phyloP scores from a whole-genome alignment of 495 filamentous ascomycete species.

The Entonaema liquescens region DNA sequence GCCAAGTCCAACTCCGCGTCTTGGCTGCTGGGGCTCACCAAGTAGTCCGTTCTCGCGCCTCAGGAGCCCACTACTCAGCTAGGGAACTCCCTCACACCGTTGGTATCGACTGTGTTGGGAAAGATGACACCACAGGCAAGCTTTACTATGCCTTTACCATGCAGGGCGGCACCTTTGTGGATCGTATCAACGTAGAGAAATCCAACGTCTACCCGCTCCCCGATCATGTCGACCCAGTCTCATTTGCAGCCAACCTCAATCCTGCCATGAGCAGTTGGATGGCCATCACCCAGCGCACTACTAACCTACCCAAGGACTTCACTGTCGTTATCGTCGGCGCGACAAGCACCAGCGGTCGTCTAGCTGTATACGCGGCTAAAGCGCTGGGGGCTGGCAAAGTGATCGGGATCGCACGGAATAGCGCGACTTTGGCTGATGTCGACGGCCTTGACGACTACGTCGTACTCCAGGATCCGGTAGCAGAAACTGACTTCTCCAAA shows the following conservation, averaged over 20 bases:
- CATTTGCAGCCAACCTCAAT: conserved; percentile 56
- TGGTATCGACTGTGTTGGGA: conserved; percentile 53
- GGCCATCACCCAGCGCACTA: conserved; percentile 51
- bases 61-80: conserved; percentile 53
- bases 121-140: conserved; percentile 43
- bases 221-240: conserved; percentile 48
- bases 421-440: conserved; percentile 37
- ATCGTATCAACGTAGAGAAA: conserved; percentile 51
- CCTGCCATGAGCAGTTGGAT: conserved; percentile 57
- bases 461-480: conserved; percentile 45
- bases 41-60: conserved; percentile 54
- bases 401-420: conserved; percentile 53
- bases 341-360: conserved; percentile 52
- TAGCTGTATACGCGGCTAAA: conserved; percentile 50
- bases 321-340: conserved; percentile 55
- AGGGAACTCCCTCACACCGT: conserved; percentile 50
- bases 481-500: conserved; percentile 53
- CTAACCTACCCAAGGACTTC: conserved; percentile 45
- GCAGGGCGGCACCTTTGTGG: conserved; percentile 44
- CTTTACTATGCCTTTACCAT: conserved; percentile 53
- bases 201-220: conserved; percentile 43
- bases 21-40: conserved; percentile 54
- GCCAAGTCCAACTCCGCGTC: conserved; percentile 44
- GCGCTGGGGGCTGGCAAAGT: conserved; percentile 53
- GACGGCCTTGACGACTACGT: conserved; percentile 50